Percentiles rank a stretch among this genome's conserved stretches.
phyloP scores from a whole-genome alignment of 2,329 filamentous ascomycete genomes.

The Diaporthe eres region DNA sequence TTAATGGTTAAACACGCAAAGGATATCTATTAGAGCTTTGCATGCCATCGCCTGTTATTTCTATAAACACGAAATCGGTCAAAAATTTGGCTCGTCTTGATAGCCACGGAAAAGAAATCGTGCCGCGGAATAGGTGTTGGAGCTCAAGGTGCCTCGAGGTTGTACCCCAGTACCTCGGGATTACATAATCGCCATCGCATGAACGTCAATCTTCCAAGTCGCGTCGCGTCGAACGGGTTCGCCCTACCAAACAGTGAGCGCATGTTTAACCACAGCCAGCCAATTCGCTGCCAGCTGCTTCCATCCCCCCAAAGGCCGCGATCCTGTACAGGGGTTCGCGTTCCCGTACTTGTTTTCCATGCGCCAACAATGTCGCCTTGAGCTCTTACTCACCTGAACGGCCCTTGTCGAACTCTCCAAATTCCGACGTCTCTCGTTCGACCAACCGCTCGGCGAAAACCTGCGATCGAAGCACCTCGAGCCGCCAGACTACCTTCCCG shows the following conservation, averaged over 20 bases:
- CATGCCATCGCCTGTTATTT: not conserved
- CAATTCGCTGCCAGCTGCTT: constrained; percentile 1
- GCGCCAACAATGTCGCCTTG: constrained; percentile 13
- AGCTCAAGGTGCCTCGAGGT: not conserved
- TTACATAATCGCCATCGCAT: constrained; percentile 15
- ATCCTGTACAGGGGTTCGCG: constrained; percentile 22
- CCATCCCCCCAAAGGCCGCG: not conserved
- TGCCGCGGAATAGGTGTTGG: too few relatives aligned
- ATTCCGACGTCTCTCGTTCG: not conserved
- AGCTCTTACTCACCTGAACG: not conserved
- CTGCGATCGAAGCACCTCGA: not conserved
- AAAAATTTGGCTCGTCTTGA: not conserved
- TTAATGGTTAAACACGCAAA: not conserved
- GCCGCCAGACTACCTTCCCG: not conserved
- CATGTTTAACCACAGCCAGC: constrained; percentile 23
- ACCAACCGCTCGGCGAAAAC: not conserved
- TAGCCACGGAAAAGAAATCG: not conserved
- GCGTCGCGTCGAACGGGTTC: constrained; percentile 23
- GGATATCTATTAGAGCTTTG: not conserved
- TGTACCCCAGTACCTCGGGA: not conserved
- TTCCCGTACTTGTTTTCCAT: constrained; percentile 22
- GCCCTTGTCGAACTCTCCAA: not conserved
- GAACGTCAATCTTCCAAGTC: constrained; percentile 34
- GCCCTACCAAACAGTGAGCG: constrained; percentile 3
- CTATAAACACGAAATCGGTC: not conserved